Base-by-base conservation (phyloP, 805 yeast genomes). In the Maudiozyma saulgeensis region DNA sequence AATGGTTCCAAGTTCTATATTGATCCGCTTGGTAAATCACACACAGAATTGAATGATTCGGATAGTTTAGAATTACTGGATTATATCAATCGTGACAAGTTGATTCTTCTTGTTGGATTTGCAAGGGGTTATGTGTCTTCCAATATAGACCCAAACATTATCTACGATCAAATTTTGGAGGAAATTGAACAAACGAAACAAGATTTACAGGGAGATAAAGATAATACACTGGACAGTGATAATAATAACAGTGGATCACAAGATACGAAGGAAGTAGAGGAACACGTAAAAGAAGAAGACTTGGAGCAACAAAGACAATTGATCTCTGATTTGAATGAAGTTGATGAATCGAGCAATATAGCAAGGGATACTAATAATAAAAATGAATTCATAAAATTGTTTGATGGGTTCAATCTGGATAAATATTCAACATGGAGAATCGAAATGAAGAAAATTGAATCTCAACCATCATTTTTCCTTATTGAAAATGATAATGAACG, bases 361-460 rank as follows among this genome's bases (percentile, higher is more conserved):
- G 28, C 15, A n/a, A 21, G 13, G 21, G 23, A 19, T 18, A 6
- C 28, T 7, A 16, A 19, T 16, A n/a, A 18, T n/a, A 25, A n/a
- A 37, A 21, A 19, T 16, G 21, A 26, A 11, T 78, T 78, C 53
- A 48, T 58, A 6, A 51, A 58, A 7, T 54, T 79, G 38, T 62
- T 80, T 9, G 58, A 60, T 4, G 64, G 57, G 9, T 43, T 56
- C 21, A 26, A 60, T 0, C 51, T 75, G 11, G 70, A 78, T 54
- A 78, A 80, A 0, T 74, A 59, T 49, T 65, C 73, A 1, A 55
- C 74, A 0, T 80, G 82, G 83, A 72, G 72, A 6, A 51, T 61
- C 0, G 80, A 77, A 57, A 62, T 72, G 11, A 54, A 59, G 12
- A 68, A 67, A 45, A 53, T 80, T 0, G 62, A 69, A 0, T 51